Conservation (phyloP, 345 rosid genomes). For the Eutrema heterophyllum region DNA sequence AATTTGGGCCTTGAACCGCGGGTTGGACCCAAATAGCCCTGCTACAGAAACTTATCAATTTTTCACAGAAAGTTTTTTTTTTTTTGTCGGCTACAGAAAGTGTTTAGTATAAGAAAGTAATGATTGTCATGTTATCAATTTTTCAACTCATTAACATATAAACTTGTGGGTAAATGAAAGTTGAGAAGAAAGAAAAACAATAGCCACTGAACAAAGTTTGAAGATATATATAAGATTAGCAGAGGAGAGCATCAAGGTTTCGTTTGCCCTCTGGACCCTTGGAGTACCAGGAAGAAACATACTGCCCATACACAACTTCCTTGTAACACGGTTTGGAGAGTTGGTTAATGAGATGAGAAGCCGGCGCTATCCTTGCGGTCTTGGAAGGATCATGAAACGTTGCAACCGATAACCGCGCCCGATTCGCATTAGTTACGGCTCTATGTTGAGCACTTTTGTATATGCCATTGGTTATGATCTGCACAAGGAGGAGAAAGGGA, state of each 20-base stretch:
- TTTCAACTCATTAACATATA: not conserved
- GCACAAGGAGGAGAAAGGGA: not conserved
- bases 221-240: not conserved
- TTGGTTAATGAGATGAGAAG: constrained; percentile 38
- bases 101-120: too few relatives aligned
- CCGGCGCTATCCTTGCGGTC: constrained; percentile 54
- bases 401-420: constrained; percentile 67
- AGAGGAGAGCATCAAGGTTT: constrained; percentile 60
- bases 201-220: not conserved
- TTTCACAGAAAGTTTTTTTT: too few relatives aligned
- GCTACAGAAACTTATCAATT: too few relatives aligned
- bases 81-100: too few relatives aligned
- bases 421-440: constrained; percentile 59
- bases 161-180: not conserved
- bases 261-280: constrained; percentile 81
- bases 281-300: constrained; percentile 72
- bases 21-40: too few relatives aligned
- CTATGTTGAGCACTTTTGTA: constrained; percentile 69
- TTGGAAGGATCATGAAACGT: constrained; percentile 88
- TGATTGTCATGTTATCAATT: too few relatives aligned
- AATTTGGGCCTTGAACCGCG: too few relatives aligned
- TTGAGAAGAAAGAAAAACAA: not conserved
- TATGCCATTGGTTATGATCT: constrained; percentile 78
- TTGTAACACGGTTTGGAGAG: constrained; percentile 41
- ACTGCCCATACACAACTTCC: constrained; percentile 56